Conservation (phyloP, 257 asterid genomes). For the Orobanche coerulescens region DNA sequence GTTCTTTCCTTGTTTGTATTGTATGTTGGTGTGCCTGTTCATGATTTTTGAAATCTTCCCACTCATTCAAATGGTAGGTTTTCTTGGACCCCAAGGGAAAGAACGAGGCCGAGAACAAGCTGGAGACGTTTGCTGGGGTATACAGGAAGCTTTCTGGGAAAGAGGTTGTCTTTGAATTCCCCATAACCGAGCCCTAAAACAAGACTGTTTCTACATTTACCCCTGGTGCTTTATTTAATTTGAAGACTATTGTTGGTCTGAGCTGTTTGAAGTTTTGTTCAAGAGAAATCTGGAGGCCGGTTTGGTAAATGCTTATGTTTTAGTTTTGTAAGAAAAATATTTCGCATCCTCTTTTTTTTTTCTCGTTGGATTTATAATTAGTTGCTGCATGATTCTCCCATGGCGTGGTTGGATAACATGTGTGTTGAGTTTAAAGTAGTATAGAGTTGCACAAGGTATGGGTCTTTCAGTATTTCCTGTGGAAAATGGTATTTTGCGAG, state of each 20-base stretch:
- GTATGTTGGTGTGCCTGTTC: not conserved
- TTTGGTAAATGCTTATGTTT: not conserved
- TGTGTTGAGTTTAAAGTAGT: no score
- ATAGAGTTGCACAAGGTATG: no score
- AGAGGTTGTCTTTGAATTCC: slow-evolving; percentile 52
- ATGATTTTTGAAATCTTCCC: not conserved
- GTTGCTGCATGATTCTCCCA: not conserved
- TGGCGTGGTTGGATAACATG: no score
- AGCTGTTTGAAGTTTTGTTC: not conserved
- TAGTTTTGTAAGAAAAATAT: not conserved
- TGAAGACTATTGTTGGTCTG: not conserved
- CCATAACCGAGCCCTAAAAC: slow-evolving; percentile 30
- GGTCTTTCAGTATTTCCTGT: no score
- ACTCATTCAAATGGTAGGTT: slow-evolving; percentile 23
- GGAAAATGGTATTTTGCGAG: no score
- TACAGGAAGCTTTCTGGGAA: slow-evolving; percentile 59
- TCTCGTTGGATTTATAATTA: not conserved
- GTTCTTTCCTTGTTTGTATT: no score
- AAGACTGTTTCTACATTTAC: slow-evolving; percentile 16
- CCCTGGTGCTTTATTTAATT: slow-evolving; percentile 4
- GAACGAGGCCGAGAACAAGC: slow-evolving; percentile 49
- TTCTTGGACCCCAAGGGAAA: slow-evolving; percentile 46
- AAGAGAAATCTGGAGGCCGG: not conserved
- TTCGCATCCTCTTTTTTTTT: not conserved
- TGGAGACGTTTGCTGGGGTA: slow-evolving; percentile 51